Base-by-base conservation (phyloP, 2,329 filamentous ascomycete species). In the Albifimbria verrucaria region DNA sequence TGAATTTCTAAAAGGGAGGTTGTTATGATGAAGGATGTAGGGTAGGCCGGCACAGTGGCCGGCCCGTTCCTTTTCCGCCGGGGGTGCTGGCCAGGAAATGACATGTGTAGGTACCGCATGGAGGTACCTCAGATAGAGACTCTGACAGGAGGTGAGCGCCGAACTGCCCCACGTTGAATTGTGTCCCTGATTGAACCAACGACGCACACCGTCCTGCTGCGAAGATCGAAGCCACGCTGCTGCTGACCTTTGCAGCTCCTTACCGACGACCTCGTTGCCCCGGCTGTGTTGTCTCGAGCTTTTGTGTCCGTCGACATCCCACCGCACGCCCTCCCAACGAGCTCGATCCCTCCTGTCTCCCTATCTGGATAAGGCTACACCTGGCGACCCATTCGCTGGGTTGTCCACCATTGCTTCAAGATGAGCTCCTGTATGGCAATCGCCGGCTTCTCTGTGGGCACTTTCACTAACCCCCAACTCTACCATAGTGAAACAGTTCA, bases 401-500 rank as follows among this genome's bases (percentile, higher is more conserved):
- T 66, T 62, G 63, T 64, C 63, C 60, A 59, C 56, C 54, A 43
- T 20, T 20, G 39, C 22, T 32, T 52, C 58, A 71, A 65, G 60
- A 74, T 74, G 71, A 74, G 71, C 66, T 74, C 71, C 49, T 62
- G 71, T 74, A 68, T 48, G 67, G 51, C 55, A 52, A 20, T 51
- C 46, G 26, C 47, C 32, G 18, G 42, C 10, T 10, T 36, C 36
- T 32, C 17, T 47, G 39, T 52, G 46, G 41, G 41, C 23, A n/a
- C 36, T 45, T 45, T 53, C 26, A 47, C 59, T 65, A 32, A 54
- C 55, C 43, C 48, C 32, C 45, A 52, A 23, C 23, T 47, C 28
- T 48, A 21, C 52, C 59, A 55, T 68, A 97, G 94, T 99, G 72
- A 99, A 99, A 79, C 94, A 97, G 77, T 99, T 99, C 77, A 99